Conservation (phyloP, 441 rosid genomes). For the Biscutella laevigata region DNA sequence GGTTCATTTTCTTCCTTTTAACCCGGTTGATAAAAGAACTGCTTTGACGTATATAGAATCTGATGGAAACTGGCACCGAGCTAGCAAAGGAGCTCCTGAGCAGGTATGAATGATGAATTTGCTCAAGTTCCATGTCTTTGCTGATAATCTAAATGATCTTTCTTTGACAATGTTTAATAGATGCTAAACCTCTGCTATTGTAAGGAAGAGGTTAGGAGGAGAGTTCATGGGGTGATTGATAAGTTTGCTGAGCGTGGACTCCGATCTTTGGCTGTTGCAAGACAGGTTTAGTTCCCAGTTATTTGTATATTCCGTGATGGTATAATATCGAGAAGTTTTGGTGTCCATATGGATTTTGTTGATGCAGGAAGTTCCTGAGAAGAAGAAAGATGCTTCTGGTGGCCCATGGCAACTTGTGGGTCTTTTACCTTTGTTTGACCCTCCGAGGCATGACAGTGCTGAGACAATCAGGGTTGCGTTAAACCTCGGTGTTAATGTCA, state of each 20-base stretch:
- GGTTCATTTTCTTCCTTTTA: slow-evolving; percentile 76
- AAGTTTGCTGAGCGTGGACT: slow-evolving; percentile 89
- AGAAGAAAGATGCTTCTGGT: slow-evolving; percentile 57
- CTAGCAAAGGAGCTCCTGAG: slow-evolving; percentile 95
- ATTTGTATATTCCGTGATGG: background rate
- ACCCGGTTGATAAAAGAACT: slow-evolving; percentile 82
- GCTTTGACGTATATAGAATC: slow-evolving; percentile 74
- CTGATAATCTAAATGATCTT: background rate
- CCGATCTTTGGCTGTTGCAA: slow-evolving; percentile 75
- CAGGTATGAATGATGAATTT: slow-evolving; percentile 34
- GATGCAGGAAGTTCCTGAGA: slow-evolving; percentile 74
- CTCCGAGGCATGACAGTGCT: slow-evolving; percentile 91
- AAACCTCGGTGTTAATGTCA: slow-evolving; percentile 79
- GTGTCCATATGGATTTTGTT: background rate
- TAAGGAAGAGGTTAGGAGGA: slow-evolving; percentile 61
- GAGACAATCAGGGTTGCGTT: slow-evolving; percentile 85
- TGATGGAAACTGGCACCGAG: slow-evolving; percentile 69
- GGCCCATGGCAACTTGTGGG: slow-evolving; percentile 75
- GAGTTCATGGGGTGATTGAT: slow-evolving; percentile 60
- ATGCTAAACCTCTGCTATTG: slow-evolving; percentile 56
- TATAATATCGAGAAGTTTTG: background rate
- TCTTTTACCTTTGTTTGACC: slow-evolving; percentile 77
- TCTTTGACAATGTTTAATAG: slow-evolving; percentile 25
- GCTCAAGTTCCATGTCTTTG: background rate
- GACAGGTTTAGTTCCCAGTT: slow-evolving; percentile 44